Evolutionary conservation across 345 rosid genomes (phyloP), one percentile per base, ranked within the genome.

Genomic region (Rhizophora mangle): DNA sequence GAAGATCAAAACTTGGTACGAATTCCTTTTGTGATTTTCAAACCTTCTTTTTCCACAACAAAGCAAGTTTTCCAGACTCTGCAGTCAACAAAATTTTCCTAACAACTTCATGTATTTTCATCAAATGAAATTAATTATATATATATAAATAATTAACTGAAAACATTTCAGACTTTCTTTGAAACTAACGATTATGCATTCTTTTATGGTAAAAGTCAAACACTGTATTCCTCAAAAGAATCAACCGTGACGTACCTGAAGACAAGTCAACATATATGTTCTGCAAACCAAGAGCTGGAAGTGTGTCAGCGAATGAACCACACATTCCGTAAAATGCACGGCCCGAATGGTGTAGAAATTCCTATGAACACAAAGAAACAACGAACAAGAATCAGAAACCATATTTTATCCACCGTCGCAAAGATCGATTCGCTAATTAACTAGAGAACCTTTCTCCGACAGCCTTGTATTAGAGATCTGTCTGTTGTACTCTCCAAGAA

Each of bases 271-370:
- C 82, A 55, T 92, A 90, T 31, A 92, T 84, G 82, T 85, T 87
- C 79, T 92, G 99, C 97, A 98, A 96, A 60, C 95, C 99, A n/a
- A 96, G 67, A 66, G 98, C 75, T 7, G 98, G 99, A 69, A 69
- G 91, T 85, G 67, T 92, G 94, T 65, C 97, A 78, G 32, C 87
- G 82, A 68, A 96, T 90, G 31, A 96, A 90, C 77, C 91, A 80
- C 65, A 92, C 89, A 8, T 32, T 96, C 97, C 1, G 85, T 62
- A 76, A 92, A 87, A 10, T 91, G 88, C 74, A 89, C 80, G n/a
- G 88, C 89, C 56, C 82, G 85, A 72, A 95, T 87, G 20, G 99
- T 89, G 76, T 92, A 92, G 22, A 95, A 88, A 78, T 76, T 90
- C 85, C 79, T 87, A 71, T 92, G 97, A 92, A 77, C 77, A 85